Evolutionary conservation across 345 rosid species (phyloP), one percentile per base, ranked within the genome.

Genomic region (Mercurialis annua): DNA sequence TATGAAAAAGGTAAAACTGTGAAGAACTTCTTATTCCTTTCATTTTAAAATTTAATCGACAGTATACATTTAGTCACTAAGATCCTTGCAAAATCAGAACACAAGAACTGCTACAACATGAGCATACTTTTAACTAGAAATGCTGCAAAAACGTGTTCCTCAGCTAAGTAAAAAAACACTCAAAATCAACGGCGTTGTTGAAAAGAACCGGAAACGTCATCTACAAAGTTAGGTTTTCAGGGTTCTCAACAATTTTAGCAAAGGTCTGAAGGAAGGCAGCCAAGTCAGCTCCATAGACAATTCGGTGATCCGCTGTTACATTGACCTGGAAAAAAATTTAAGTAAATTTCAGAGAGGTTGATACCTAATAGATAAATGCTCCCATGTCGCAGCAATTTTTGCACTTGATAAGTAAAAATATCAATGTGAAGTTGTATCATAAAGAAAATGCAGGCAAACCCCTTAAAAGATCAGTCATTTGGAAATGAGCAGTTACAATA

Each of bases 301-400:
- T 89, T 27, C 92, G 85, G 83, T 90, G 96, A 81, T 94, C 99
- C 12, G 97, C 96, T 21, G 99, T 90, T 67, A 90, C 97, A 74
- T 94, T 94, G 80, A 90, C 96, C 97, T 94, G 90, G 17, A 70
- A 63, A 75, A 50, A 14, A 30, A 64, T 62, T 40, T 20, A 55
- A 50, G 62, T 27, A 53, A 59, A 69, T 59, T n/a, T 40, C 60
- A 74, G 34, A 54, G 56, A 44, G 34, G 54, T 6, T 54, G 62
- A 31, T 42, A 30, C 21, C 17, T 5, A 9, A 16, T 24, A 24
- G 36, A 10, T 58, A 36, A 64, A 10, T 29, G 12, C 62, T 61
- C 15, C 24, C 47, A 60, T 26, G 23, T 26, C 17, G 14, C 20
- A 31, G 31, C 15, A 18, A 36, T 21, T 58, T 15, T 18, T 14